Evolutionary conservation across 768 basidiomycete species (phyloP), one percentile per base, ranked within the genome.

Genomic region (Macrolepiota fuliginosa): DNA sequence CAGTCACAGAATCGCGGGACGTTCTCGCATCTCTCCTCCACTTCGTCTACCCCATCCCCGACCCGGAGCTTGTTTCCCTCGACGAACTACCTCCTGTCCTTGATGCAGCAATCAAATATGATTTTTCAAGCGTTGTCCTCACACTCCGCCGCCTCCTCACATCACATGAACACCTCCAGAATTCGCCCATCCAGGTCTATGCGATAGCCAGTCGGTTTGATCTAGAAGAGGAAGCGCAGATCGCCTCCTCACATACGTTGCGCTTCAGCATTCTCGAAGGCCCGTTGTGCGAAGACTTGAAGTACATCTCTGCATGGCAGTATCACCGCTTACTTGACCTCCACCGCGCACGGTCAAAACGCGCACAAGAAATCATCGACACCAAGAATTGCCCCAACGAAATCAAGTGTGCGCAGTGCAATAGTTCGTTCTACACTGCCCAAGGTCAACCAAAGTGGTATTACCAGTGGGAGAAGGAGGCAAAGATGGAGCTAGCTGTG

Each of bases 331-430:
- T 91, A 49, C 77, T 90, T 29, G 74, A 80, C 13, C 79, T 90
- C 25, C 88, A 90, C 66, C 80, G 78, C 27, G 73, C 73, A 12
- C 85, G 89, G 6, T 77, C 79, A 0, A 69, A 73, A 6, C 79
- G 81, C 1, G 85, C 86, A 1, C 72, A 77, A 32, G 76, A 74
- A 12, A 70, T 86, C 42, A 70, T 90, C 7, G 72, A 76, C 61
- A 68, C 76, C 19, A 40, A 47, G 2, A 58, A 58, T 7, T 61
- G 46, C 13, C 74, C 82, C 0, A 76, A 79, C 2, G 77, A 82
- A 36, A 67, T 88, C 64, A 84, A 84, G 70, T 91, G 90, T 72
- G 81, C 85, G 74, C 83, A 87, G 63, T 91, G 88, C 66, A 90
- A 87, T 42, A 83, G 84, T 4, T 77, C 76, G 1, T 63, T 73